Base-by-base conservation (phyloP, 2,329 filamentous ascomycete genomes). In the Fusarium sarcochroum region DNA sequence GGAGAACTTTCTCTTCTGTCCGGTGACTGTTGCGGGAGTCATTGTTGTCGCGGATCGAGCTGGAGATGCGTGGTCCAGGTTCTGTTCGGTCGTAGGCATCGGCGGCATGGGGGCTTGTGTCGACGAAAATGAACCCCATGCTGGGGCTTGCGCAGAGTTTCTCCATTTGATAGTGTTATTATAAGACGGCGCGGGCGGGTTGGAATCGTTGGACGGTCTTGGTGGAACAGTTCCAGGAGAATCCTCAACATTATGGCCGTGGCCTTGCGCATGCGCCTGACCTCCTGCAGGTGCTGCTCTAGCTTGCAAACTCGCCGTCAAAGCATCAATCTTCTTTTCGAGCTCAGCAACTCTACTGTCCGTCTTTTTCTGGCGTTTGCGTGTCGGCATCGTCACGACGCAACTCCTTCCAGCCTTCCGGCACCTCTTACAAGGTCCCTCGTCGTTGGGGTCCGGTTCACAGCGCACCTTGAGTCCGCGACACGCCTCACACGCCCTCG, bases 321-420 rank as follows among this genome's bases (percentile, higher is more conserved):
- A 78, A 10, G 91, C 92, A 82, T 97, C 93, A 68, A 97, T 95
- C 82, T 97, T 97, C 84, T 91, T 93, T 83, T 97, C 94, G 51
- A 98, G 84, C 82, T 97, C 94, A 10, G 93, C 91, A 14, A 98
- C 94, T 51, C 93, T 87, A 69, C 89, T 95, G 77, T 97, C 94
- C 54, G 93, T 94, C 84, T 97, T 97, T 84, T 95, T 97, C 82
- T 95, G 93, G 44, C 94, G 86, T 80, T 97, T 97, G 40, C 93
- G 78, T 30, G 84, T 88, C 15, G 87, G 93, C 66, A 89, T 88
- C 1, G 93, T 97, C 65, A 94, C 90, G 40, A 94, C 82, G 76
- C 94, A 97, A 66, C 85, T 84, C 37, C 93, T 85, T n/a, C 89
- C 88, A 4, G 93, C 92, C 80, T 97, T 97, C 50, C 87, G 87